Percentiles rank a stretch among this genome's conserved stretches.
phyloP scores from a whole-genome alignment of 371 early-diverging fungal genomes.

The Saksenaea vasiformis region DNA sequence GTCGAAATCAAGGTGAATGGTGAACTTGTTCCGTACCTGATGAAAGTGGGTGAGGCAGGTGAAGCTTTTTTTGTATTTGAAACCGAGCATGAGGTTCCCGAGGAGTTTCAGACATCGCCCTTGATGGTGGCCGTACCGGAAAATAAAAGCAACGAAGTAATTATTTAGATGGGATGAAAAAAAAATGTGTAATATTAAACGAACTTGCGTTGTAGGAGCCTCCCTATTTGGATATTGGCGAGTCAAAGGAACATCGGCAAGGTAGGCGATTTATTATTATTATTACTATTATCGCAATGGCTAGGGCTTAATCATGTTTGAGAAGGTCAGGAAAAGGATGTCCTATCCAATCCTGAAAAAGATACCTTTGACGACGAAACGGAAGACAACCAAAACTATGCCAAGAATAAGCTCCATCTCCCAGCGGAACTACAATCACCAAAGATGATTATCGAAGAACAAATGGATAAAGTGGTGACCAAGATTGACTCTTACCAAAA shows the following conservation, averaged over 20 bases:
- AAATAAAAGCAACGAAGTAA: constrained; percentile 41
- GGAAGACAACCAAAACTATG: constrained; percentile 14
- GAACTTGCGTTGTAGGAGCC: constrained; percentile 34
- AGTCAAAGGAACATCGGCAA: constrained; percentile 28
- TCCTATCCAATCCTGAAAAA: background rate
- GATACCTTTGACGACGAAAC: constrained; percentile 56
- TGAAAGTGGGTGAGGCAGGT: constrained; percentile 98
- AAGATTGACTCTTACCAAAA: constrained; percentile 37
- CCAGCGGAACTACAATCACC: constrained; percentile 54
- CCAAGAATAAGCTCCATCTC: constrained; percentile 15
- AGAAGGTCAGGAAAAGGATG: background rate
- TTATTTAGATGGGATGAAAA: background rate
- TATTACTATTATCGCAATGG: background rate
- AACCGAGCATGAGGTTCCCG: constrained; percentile 84
- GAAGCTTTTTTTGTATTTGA: constrained; percentile 98
- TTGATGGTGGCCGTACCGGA: constrained; percentile 68
- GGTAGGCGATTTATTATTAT: background rate
- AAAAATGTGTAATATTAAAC: background rate
- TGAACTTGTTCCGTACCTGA: constrained; percentile 71
- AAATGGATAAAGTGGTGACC: constrained; percentile 54
- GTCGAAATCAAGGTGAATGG: constrained; percentile 95
- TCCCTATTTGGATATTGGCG: constrained; percentile 51
- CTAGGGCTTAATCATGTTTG: no score
- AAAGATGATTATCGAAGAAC: constrained; percentile 57
- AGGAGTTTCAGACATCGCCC: constrained; percentile 91